A percentile compares a stretch with the other conserved stretches of the same genome.
These are phyloP conservation scores for Alternaria triticina DNA, from an alignment of 2,329 filamentous ascomycete genomes.

Conservation along the genomic window DNA sequence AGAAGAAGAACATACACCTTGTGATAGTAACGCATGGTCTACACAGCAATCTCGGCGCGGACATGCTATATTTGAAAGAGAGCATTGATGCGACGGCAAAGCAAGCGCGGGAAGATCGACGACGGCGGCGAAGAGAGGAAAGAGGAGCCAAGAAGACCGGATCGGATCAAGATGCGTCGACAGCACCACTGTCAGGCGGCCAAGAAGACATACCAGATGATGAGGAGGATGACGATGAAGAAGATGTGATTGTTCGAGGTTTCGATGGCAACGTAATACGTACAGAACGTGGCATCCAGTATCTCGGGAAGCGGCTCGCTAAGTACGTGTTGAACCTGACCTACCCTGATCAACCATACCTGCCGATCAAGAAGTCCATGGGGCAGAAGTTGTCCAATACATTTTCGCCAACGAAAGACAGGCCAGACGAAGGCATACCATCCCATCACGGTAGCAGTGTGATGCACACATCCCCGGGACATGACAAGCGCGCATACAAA, in stretches of 20 bases:
- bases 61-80: constrained; percentile 97
- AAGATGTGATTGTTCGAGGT: constrained; percentile 86
- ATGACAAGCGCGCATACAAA: constrained; percentile 69
- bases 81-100: constrained; percentile 86
- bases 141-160: constrained; percentile 5
- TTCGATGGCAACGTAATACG: constrained; percentile 88
- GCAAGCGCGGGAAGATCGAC: constrained; percentile 74
- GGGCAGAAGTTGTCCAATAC: constrained; percentile 55
- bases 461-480: constrained; percentile 55
- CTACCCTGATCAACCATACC: constrained; percentile 89
- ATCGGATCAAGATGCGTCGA: constrained; percentile 39
- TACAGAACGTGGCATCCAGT: constrained; percentile 95
- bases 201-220: constrained; percentile 54
- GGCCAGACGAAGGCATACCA: constrained; percentile 56
- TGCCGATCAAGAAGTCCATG: constrained; percentile 68
- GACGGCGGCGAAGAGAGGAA: constrained; percentile 58
- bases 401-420: constrained; percentile 52
- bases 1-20: constrained; percentile 82
- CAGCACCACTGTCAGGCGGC: constrained; percentile 57
- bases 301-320: constrained; percentile 90
- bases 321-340: constrained; percentile 89
- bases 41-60: constrained; percentile 92
- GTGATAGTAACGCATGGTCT: constrained; percentile 93
- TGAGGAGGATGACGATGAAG: constrained; percentile 71
- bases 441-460: constrained; percentile 68